phyloP scores from a whole-genome alignment of 2,329 filamentous ascomycete species.

The Furcasterigmium sp. region DNA sequence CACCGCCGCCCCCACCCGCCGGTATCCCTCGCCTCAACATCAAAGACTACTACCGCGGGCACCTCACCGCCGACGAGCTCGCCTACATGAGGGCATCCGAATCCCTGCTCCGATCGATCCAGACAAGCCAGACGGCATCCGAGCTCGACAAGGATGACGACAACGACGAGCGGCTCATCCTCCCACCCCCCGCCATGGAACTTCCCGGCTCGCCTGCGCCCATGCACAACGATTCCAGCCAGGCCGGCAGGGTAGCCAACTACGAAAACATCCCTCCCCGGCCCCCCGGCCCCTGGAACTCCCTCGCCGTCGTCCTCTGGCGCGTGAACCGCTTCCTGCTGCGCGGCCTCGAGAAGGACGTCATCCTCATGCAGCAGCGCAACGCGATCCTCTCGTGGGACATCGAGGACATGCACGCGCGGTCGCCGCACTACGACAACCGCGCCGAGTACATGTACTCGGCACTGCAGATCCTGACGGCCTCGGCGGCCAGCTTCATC shows the following conservation, averaged over 20 bases:
- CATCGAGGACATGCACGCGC: slow-evolving; percentile 41
- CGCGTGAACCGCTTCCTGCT: slow-evolving; percentile 34
- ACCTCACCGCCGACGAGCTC: slow-evolving; percentile 40
- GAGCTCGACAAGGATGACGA: slow-evolving; percentile 23
- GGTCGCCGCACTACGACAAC: slow-evolving; percentile 46
- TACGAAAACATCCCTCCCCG: slow-evolving; percentile 22
- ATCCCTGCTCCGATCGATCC: slow-evolving; percentile 26
- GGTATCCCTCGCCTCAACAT: slow-evolving; percentile 37
- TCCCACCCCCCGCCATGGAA: slow-evolving; percentile 22
- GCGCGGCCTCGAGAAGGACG: slow-evolving; percentile 42
- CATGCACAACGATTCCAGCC: slow-evolving; percentile 1
- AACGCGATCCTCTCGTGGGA: slow-evolving; percentile 42
- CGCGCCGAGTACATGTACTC: slow-evolving; percentile 46
- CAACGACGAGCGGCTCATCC: slow-evolving; percentile 15
- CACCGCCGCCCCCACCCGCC: slow-evolving; percentile 25
- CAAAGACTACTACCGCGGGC: slow-evolving; percentile 44
- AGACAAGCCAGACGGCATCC: slow-evolving; percentile 13
- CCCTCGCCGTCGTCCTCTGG: slow-evolving; percentile 32
- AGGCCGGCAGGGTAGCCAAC: slow-evolving; percentile 2
- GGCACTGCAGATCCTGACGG: slow-evolving; percentile 42
- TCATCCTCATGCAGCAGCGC: slow-evolving; percentile 39
- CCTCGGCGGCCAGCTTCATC: slow-evolving; percentile 49
- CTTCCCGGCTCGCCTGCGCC: slow-evolving; percentile 8
- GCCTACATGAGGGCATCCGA: slow-evolving; percentile 27
- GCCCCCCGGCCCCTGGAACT: slow-evolving; percentile 32